Evolutionary conservation across 495 filamentous ascomycete genomes (phyloP).

Genomic region (Penicillium coffeae): DNA sequence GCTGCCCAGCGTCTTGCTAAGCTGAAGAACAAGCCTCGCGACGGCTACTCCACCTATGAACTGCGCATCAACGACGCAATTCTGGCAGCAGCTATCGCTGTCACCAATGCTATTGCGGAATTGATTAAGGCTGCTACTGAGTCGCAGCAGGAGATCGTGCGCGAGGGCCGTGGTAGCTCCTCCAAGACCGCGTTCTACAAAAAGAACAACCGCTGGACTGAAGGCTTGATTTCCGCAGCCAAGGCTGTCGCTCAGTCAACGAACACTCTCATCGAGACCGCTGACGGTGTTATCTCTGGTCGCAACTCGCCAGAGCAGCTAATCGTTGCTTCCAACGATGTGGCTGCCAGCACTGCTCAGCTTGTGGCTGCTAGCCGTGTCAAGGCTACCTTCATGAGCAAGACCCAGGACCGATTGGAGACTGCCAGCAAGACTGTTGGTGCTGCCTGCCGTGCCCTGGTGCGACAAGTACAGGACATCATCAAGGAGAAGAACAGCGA

Average conservation of each 20-base stretch:
- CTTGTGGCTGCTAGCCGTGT: conserved; percentile 92
- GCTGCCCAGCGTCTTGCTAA: conserved; percentile 84
- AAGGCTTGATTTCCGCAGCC: conserved; percentile 92
- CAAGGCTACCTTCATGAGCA: conserved; percentile 97
- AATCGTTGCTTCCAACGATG: conserved; percentile 95
- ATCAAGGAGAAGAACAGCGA: conserved; percentile 80
- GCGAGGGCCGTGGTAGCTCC: conserved; percentile 82
- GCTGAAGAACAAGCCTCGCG: conserved; percentile 88
- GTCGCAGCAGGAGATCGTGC: conserved; percentile 96
- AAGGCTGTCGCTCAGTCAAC: conserved; percentile 92
- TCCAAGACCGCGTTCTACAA: conserved; percentile 98
- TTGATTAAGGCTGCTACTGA: conserved; percentile 94
- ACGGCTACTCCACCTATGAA: conserved; percentile 95
- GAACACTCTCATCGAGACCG: conserved; percentile 94
- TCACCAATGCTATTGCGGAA: conserved; percentile 93
- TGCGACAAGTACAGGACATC: conserved; percentile 90
- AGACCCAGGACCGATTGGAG: conserved; percentile 89
- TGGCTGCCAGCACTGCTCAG: conserved; percentile 92
- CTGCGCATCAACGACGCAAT: conserved; percentile 92
- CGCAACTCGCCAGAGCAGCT: conserved; percentile 94
- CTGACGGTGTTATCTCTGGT: conserved; percentile 87
- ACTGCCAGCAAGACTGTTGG: conserved; percentile 90
- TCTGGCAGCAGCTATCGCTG: conserved; percentile 87
- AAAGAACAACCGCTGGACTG: conserved; percentile 97
- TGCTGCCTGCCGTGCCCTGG: conserved; percentile 77